A percentile compares a stretch with the other conserved stretches of the same genome.
These are phyloP conservation scores for Binderoboletus segoi DNA, from an alignment of 1,284 basidiomycete genomes.

Conservation along the genomic window DNA sequence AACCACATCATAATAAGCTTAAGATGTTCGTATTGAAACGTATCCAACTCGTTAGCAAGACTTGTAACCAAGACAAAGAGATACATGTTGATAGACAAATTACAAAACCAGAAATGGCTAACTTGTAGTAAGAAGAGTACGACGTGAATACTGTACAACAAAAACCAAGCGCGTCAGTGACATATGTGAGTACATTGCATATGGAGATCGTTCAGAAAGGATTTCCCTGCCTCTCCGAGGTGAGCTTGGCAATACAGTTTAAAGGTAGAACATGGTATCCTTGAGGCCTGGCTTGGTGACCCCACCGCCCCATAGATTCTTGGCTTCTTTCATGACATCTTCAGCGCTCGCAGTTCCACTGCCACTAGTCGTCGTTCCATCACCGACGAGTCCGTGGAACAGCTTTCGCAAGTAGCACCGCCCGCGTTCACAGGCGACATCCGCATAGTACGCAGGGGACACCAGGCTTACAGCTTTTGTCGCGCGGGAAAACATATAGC, in stretches of 20 bases:
- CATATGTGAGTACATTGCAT: not conserved
- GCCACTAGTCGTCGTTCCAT: conserved; percentile 36
- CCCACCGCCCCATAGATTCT: conserved; percentile 56
- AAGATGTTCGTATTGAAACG: too few species aligned
- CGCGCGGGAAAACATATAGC: conserved; percentile 78
- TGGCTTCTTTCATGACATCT: conserved; percentile 55
- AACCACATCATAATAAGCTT: too few species aligned
- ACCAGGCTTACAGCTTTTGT: conserved; percentile 80
- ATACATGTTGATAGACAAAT: too few species aligned
- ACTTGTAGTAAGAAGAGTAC: not conserved
- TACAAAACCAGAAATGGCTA: too few species aligned
- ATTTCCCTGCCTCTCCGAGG: not conserved
- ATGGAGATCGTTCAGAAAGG: not conserved
- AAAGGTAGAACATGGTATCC: conserved; percentile 79
- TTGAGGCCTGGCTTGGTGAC: conserved; percentile 52
- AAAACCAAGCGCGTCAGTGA: not conserved
- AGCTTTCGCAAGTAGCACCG: conserved; percentile 75
- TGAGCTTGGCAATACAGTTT: conserved; percentile 22
- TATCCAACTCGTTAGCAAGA: too few species aligned
- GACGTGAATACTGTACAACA: not conserved
- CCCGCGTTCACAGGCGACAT: conserved; percentile 78
- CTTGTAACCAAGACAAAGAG: too few species aligned
- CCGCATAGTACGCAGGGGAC: conserved; percentile 77
- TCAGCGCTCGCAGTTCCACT: conserved; percentile 32
- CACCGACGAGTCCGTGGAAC: conserved; percentile 49